Evolutionary conservation across 2,329 filamentous ascomycete species (phyloP), one percentile per base, ranked within the genome.

Genomic region (Elsinoe ampelina): DNA sequence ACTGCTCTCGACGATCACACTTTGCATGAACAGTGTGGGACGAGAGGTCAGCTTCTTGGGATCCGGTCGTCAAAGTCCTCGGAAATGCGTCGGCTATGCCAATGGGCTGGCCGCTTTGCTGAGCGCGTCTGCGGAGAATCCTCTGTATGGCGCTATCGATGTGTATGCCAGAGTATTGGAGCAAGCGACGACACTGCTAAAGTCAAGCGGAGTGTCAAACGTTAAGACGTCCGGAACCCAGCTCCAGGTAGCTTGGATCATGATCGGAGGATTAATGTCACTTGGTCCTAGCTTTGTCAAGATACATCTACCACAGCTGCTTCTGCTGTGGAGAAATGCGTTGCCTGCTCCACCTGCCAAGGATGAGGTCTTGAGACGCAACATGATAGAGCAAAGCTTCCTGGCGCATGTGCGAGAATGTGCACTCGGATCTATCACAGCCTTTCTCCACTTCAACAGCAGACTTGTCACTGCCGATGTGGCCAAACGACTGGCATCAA

Each of bases 251-350:
- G 93, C 93, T 4, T 98, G 93, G 92, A 95, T 95, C 48, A 76
- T 98, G 58, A 95, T 98, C 47, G 93, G 95, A 36, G 93, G 95
- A 0, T 75, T 98, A 56, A 97, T 97, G 92, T 90, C 91, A 0
- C 79, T 98, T 0, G 93, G 93, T 0, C 92, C 93, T 3, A 97
- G 95, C 70, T 98, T 98, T 70, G 92, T 97, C 71, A 98, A 98
- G 73, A 97, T 97, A 20, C 93, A 98, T 71, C 79, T 98, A 6
- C 92, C 91, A 2, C 93, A 98, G 67, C 78, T 98, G 19, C 82
- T 98, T 57, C 75, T 98, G 7, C 76, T 98, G 5, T 98, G 93
- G 93, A 95, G 95, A 71, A 98, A 97, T 70, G 92, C 93, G 0
- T 78, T 98, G 10, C 92, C 95, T 0, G 95, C 95, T 66, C 92